A percentile compares a stretch with the other conserved stretches of the same genome.
Evolutionary conservation across 495 filamentous ascomycete species (phyloP).

Genomic region (Lasiosphaeriaceae sp.): DNA sequence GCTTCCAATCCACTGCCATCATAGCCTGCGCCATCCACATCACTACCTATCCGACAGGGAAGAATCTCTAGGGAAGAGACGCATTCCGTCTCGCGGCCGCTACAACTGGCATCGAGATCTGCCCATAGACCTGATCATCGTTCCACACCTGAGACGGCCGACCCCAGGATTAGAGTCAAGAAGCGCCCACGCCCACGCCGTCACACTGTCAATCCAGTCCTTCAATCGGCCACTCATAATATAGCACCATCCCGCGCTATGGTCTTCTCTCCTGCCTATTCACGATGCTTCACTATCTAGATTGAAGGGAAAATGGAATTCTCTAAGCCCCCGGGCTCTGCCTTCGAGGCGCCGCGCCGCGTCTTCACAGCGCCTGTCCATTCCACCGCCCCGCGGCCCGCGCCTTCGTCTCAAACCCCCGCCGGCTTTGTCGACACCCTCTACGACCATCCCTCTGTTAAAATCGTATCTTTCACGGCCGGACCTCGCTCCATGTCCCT

Average conservation of each 20-base stretch:
- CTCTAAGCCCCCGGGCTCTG: conserved; percentile 22
- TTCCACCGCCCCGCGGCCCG: conserved; percentile 16
- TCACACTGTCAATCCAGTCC: conserved; percentile 1
- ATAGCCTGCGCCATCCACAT: not conserved
- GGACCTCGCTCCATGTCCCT: conserved; percentile 39
- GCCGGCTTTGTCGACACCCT: conserved; percentile 59
- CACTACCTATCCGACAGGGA: not conserved
- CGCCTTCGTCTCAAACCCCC: conserved; percentile 22
- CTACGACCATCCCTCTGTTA: conserved; percentile 62
- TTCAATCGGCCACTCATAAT: not conserved
- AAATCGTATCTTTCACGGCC: conserved; percentile 62
- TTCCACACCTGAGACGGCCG: conserved; percentile 18
- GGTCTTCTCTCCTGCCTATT: not conserved
- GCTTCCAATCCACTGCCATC: not conserved
- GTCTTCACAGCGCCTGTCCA: conserved; percentile 35
- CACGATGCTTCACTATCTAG: conserved; percentile 18
- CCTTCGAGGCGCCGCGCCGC: conserved; percentile 35
- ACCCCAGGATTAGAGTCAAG: not conserved
- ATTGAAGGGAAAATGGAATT: conserved; percentile 24
- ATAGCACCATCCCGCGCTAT: conserved; percentile 2
- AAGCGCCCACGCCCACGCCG: not conserved
- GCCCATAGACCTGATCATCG: conserved; percentile 9
- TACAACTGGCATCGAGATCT: conserved; percentile 2
- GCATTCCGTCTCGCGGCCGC: not conserved
- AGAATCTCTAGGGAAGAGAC: not conserved